Conservation (phyloP, 352 stramenopile genomes). For the Globisporangium echinulatum region DNA sequence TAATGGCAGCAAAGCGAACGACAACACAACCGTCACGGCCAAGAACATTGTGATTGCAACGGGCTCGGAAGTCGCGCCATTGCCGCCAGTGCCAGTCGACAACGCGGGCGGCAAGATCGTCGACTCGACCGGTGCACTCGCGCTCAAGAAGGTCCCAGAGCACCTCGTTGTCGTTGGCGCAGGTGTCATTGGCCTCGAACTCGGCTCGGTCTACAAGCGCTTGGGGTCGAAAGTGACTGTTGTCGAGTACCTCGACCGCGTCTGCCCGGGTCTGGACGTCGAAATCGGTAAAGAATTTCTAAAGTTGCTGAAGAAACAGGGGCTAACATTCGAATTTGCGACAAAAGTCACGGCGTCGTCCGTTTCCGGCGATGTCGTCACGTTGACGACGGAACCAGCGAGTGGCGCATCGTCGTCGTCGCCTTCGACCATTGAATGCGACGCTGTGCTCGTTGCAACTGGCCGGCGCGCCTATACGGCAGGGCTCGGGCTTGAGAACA, state of each 20-base stretch:
- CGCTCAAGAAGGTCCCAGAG: constrained; percentile 91
- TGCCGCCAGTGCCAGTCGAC: constrained; percentile 95
- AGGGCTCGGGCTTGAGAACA: constrained; percentile 93
- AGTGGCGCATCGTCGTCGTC: constrained; percentile 29
- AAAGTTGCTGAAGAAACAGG: constrained; percentile 98
- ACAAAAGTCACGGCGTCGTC: constrained; percentile 96
- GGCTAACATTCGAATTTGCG: constrained; percentile 96
- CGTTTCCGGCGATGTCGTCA: constrained; percentile 90
- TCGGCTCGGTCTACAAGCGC: constrained; percentile 97
- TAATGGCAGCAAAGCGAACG: constrained; percentile 57
- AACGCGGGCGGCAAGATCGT: constrained; percentile 97
- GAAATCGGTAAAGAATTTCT: constrained; percentile 97
- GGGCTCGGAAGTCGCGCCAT: constrained; percentile 86
- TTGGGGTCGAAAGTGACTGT: constrained; percentile 95
- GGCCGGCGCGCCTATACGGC: constrained; percentile 95
- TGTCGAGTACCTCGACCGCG: constrained; percentile 96
- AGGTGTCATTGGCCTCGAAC: constrained; percentile 98
- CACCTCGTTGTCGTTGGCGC: constrained; percentile 96
- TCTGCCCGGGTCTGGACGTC: constrained; percentile 91
- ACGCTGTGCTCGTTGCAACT: constrained; percentile 78
- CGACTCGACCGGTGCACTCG: constrained; percentile 96
- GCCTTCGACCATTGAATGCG: constrained; percentile 53
- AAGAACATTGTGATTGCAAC: constrained; percentile 97
- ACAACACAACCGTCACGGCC: constrained; percentile 89
- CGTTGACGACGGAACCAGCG: constrained; percentile 92